Evolutionary conservation across 139 green algal genomes (phyloP).

Genomic region (Eudorina sp.): DNA sequence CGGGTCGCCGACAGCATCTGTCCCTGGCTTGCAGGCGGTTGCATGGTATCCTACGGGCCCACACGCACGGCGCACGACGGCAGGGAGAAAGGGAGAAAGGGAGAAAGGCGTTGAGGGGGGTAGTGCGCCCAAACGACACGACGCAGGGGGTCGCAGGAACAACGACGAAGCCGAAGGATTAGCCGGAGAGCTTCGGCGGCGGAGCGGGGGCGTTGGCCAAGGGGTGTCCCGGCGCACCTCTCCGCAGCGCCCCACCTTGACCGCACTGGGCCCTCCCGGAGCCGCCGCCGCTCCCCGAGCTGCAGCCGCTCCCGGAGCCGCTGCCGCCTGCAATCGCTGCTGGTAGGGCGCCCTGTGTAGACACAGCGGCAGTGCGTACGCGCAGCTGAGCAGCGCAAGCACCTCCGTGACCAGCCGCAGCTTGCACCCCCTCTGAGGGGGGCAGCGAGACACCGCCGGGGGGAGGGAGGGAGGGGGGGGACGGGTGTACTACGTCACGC

Average conservation of each 20-base stretch:
- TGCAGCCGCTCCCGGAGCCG: neutral
- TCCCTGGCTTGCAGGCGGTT: too few relatives aligned
- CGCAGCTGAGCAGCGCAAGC: constrained; percentile 29
- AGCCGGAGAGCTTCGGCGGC: too few relatives aligned
- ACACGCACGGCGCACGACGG: too few relatives aligned
- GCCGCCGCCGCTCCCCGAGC: too few relatives aligned
- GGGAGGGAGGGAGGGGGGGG: too few relatives aligned
- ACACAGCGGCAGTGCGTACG: constrained; percentile 53
- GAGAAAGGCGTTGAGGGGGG: neutral
- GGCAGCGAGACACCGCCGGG: too few relatives aligned
- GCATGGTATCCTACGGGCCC: too few relatives aligned
- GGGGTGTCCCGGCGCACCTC: neutral
- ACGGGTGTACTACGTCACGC: neutral
- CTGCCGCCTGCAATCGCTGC: neutral
- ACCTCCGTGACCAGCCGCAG: constrained; percentile 37
- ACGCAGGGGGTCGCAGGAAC: too few relatives aligned
- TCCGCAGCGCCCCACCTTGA: neutral
- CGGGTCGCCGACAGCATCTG: too few relatives aligned
- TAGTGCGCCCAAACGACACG: too few relatives aligned
- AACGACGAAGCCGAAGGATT: too few relatives aligned
- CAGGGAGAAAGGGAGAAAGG: too few relatives aligned
- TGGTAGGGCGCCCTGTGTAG: constrained; percentile 40
- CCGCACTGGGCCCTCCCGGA: neutral
- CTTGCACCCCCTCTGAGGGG: constrained; percentile 9
- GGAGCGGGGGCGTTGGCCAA: neutral